Conservation (phyloP, 192 early-diverging fungal species). For the Kappamyces sp. region DNA sequence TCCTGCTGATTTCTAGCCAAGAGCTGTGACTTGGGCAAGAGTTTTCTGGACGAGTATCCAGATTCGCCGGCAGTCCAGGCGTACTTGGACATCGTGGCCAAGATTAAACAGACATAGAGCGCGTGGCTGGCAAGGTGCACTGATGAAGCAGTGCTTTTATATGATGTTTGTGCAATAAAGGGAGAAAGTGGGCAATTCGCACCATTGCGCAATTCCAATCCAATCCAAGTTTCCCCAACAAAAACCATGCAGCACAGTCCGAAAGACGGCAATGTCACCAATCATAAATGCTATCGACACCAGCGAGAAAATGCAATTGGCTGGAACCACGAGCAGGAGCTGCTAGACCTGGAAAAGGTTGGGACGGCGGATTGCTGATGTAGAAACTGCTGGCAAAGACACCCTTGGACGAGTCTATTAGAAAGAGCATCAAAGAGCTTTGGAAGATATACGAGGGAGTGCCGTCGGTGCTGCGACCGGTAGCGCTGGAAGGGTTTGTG, state of each 20-base stretch:
- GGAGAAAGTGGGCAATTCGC: no score
- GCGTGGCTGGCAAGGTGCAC: no score
- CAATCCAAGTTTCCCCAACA: no score
- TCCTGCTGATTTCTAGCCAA: conserved; percentile 37
- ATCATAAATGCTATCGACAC: conserved; percentile 14
- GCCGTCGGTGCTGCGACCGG: background rate
- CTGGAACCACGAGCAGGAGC: no score
- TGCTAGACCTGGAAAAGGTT: no score
- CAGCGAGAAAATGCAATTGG: background rate
- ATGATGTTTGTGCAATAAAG: no score
- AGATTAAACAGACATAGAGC: background rate
- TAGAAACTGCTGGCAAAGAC: no score
- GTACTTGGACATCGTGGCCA: conserved; percentile 33
- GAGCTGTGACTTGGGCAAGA: conserved; percentile 80
- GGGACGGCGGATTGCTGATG: no score
- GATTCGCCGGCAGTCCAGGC: conserved; percentile 72
- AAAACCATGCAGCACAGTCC: no score
- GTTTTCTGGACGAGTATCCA: conserved; percentile 81
- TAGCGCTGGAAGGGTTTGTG: conserved; percentile 5
- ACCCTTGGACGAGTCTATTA: background rate
- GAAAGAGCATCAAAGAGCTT: background rate
- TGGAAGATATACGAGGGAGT: conserved; percentile 1
- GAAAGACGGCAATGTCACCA: background rate
- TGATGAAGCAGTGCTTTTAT: no score
- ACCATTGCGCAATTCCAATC: no score